Conservation (phyloP, 352 stramenopile genomes). For the Globisporangium splendens region DNA sequence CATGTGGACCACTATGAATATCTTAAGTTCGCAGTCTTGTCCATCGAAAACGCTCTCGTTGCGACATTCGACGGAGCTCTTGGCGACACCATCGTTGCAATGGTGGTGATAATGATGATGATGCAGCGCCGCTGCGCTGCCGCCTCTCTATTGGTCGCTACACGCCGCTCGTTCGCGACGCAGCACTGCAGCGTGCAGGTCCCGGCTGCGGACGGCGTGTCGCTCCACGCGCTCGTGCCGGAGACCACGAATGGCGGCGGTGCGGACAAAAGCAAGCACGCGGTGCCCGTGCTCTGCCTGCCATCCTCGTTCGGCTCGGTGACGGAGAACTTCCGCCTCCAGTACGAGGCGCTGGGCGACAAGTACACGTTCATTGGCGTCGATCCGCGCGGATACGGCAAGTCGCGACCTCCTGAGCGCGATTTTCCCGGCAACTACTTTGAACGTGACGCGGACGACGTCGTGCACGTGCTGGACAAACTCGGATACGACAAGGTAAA, state of each 20-base stretch:
- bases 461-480: slow-evolving; percentile 50
- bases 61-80: no score
- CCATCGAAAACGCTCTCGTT: neutral
- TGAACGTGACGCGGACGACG: slow-evolving; percentile 70
- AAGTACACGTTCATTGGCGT: slow-evolving; percentile 65
- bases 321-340: slow-evolving; percentile 51
- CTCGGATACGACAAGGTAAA: slow-evolving; percentile 53
- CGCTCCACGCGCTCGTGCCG: slow-evolving; percentile 49
- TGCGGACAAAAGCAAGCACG: slow-evolving; percentile 6
- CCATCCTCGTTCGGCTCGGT: slow-evolving; percentile 63
- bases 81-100: no score
- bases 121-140: neutral
- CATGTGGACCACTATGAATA: neutral
- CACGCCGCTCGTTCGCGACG: slow-evolving; percentile 12
- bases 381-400: slow-evolving; percentile 56
- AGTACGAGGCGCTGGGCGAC: slow-evolving; percentile 46
- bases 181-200: slow-evolving; percentile 34
- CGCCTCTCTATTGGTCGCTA: neutral
- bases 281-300: slow-evolving; percentile 56
- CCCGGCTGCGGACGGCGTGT: slow-evolving; percentile 25
- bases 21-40: neutral
- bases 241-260: slow-evolving; percentile 1
- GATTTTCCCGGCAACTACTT: slow-evolving; percentile 58
- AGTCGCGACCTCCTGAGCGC: slow-evolving; percentile 34
- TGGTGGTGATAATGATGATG: neutral